A percentile compares a stretch with the other conserved stretches of the same genome.
phyloP scores from a whole-genome alignment of 1,139 yeast species.

The Geotrichum reessii region DNA sequence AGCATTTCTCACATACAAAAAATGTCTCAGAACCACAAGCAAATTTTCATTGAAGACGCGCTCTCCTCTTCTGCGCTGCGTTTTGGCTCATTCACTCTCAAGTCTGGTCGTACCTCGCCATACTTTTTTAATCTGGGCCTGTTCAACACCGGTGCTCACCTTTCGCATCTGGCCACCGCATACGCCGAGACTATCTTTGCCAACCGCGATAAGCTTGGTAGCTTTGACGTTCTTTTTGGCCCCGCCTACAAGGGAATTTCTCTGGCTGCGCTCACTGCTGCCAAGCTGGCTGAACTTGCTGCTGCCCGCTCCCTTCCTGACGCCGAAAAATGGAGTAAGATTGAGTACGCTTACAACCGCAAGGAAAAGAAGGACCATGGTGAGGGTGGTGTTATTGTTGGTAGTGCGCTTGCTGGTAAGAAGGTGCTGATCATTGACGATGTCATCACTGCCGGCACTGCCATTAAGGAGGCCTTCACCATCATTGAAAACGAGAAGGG shows the following conservation, averaged over 20 bases:
- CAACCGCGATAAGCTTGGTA: background rate
- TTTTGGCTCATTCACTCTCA: constrained; percentile 83
- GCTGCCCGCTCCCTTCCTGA: constrained; percentile 49
- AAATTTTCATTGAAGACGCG: constrained; percentile 72
- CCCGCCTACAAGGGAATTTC: constrained; percentile 99
- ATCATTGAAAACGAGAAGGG: constrained; percentile 72
- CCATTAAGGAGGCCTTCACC: constrained; percentile 86
- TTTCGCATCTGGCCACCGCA: constrained; percentile 75
- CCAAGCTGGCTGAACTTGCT: constrained; percentile 84
- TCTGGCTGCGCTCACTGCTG: constrained; percentile 84
- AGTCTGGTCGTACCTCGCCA: constrained; percentile 92
- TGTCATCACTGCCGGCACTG: constrained; percentile 98
- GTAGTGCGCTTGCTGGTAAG: constrained; percentile 66
- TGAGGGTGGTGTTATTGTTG: constrained; percentile 95
- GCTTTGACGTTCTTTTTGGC: constrained; percentile 84
- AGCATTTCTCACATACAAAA: background rate
- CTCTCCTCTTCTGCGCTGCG: constrained; percentile 73
- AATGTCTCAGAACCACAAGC: constrained; percentile 44
- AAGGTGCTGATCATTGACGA: constrained; percentile 84
- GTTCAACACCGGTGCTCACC: constrained; percentile 72
- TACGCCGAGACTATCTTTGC: constrained; percentile 79
- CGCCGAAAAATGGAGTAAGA: constrained; percentile 34
- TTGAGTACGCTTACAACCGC: constrained; percentile 43
- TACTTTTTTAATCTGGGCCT: constrained; percentile 93
- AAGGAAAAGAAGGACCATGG: constrained; percentile 95